phyloP scores from a whole-genome alignment of 202 grass and related monocot species.

The Setaria viridis region DNA sequence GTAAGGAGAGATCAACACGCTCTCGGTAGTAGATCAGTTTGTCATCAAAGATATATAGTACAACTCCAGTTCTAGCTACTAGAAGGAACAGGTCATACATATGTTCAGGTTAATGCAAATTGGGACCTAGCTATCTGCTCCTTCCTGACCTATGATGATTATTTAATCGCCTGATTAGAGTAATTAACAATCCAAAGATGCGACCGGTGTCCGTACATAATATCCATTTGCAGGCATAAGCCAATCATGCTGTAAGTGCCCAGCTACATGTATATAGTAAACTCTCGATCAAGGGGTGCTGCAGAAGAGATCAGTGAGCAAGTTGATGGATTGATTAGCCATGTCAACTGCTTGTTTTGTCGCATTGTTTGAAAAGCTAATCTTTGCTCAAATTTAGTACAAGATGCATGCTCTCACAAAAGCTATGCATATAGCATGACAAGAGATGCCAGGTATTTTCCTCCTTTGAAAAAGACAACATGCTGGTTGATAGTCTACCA shows the following conservation, averaged over 20 bases:
- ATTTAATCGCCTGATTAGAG: not conserved
- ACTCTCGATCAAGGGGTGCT: not conserved
- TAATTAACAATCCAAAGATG: slow-evolving; percentile 21
- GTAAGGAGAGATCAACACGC: not conserved
- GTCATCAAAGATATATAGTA: not conserved
- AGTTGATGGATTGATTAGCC: not conserved
- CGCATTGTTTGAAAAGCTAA: slow-evolving; percentile 16
- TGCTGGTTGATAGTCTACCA: not conserved
- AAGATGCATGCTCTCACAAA: not conserved
- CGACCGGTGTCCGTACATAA: not conserved
- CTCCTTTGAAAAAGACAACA: slow-evolving; percentile 7
- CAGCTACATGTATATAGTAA: not conserved
- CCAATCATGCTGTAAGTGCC: not conserved
- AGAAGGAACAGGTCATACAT: not conserved
- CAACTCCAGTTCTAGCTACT: not conserved
- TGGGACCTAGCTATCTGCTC: not conserved
- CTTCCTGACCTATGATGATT: not conserved
- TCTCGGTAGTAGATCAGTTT: not conserved
- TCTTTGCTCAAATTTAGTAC: slow-evolving; percentile 18
- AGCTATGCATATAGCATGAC: not conserved
- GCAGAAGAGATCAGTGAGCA: not conserved
- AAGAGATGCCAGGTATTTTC: slow-evolving; percentile 14
- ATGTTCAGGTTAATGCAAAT: not conserved
- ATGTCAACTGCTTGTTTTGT: slow-evolving; percentile 32
- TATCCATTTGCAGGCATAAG: slow-evolving; percentile 38